These are phyloP conservation scores for Pichia pseudocactophila DNA, from an alignment of 805 yeast genomes.

Conservation along the genomic window DNA sequence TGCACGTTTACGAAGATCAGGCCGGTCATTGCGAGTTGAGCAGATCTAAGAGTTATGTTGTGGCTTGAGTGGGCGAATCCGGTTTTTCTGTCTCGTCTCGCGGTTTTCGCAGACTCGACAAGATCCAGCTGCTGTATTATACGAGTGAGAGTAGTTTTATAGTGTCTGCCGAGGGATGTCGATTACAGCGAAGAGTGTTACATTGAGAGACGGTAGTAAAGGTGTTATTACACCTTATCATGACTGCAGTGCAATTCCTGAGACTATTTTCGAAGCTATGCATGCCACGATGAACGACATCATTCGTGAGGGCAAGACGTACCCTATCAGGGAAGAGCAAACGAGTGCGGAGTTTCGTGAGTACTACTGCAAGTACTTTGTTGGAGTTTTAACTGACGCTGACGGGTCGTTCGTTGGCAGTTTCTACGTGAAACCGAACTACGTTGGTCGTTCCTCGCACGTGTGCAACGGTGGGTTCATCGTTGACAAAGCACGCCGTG, in stretches of 20 bases:
- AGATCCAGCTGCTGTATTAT: no score
- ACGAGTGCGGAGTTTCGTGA: conserved; percentile 42
- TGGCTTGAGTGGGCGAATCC: no score
- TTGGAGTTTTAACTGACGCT: conserved; percentile 51
- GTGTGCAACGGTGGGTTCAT: conserved; percentile 83
- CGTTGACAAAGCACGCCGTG: conserved; percentile 52
- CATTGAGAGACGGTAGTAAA: conserved; percentile 20
- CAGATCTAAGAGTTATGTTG: no score
- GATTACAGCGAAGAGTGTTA: no score
- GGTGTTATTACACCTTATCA: conserved; percentile 57
- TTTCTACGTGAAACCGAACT: conserved; percentile 80
- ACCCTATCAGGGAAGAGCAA: conserved; percentile 46
- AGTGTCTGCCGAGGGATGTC: no score
- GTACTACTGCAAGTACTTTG: conserved; percentile 62
- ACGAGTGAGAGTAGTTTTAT: no score
- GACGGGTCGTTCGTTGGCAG: conserved; percentile 51
- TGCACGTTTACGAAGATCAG: no score
- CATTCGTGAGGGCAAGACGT: conserved; percentile 65
- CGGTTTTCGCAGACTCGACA: no score
- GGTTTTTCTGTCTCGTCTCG: no score
- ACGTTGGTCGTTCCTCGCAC: conserved; percentile 76
- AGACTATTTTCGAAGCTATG: conserved; percentile 36
- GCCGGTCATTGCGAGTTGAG: no score
- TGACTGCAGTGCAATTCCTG: conserved; percentile 40
- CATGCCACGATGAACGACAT: conserved; percentile 51